Evolutionary conservation across 225 moss, liverwort and hornwort species (phyloP).

Genomic region (Polytrichum commune): DNA sequence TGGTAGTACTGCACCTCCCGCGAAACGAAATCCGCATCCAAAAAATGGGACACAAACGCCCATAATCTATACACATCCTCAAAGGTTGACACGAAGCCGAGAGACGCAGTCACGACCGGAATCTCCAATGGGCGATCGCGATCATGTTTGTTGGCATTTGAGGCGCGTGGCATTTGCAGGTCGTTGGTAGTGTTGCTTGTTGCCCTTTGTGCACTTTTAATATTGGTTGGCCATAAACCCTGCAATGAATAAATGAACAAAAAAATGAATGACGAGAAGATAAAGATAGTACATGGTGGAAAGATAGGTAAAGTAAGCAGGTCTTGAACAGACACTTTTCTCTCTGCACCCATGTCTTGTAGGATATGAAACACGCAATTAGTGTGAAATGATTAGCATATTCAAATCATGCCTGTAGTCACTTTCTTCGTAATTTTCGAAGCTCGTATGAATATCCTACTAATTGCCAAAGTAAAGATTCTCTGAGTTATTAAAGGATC

Average conservation of each 20-base stretch:
- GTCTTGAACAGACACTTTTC: too few relatives aligned
- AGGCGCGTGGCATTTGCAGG: conserved; percentile 25
- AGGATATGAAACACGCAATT: too few relatives aligned
- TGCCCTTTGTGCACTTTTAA: conserved; percentile 25
- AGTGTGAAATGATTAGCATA: too few relatives aligned
- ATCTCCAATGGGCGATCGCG: conserved; percentile 48
- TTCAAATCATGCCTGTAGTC: too few relatives aligned
- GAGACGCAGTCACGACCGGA: conserved; percentile 80
- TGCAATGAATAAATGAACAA: conserved; percentile 1
- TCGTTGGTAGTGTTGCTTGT: conserved; percentile 19
- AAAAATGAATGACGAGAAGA: too few relatives aligned
- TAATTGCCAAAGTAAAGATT: too few relatives aligned
- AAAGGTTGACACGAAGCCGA: conserved; percentile 84
- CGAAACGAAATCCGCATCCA: conserved; percentile 94
- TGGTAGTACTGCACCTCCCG: conserved; percentile 92
- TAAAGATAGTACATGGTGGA: too few relatives aligned
- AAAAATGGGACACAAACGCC: conserved; percentile 90
- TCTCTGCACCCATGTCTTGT: too few relatives aligned
- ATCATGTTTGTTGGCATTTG: conserved; percentile 37
- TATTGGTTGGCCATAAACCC: conserved; percentile 34
- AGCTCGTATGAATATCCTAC: too few relatives aligned
- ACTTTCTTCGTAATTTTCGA: too few relatives aligned
- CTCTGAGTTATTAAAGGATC: too few relatives aligned
- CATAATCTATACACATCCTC: conserved; percentile 96
- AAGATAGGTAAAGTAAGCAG: too few relatives aligned